Conservation (phyloP, 1,284 basidiomycete genomes). For the Clitocybe nebularis region DNA sequence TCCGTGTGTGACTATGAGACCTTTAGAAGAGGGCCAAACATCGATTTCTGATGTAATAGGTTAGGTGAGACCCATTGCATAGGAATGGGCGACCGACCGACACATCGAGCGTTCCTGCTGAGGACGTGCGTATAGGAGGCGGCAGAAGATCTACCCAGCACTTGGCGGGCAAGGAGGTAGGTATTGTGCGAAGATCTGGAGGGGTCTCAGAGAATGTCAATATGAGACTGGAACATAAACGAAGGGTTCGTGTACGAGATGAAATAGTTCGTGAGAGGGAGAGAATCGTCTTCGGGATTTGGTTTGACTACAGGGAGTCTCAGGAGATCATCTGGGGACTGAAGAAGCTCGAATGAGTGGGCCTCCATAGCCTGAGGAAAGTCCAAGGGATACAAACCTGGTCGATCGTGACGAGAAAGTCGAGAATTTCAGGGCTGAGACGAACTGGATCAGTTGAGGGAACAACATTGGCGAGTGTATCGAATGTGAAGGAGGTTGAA, state of each 20-base stretch:
- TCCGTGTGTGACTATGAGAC: conserved; percentile 60
- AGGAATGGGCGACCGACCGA: conserved; percentile 27
- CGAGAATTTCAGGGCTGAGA: background rate
- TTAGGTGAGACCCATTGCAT: background rate
- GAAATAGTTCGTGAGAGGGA: conserved; percentile 51
- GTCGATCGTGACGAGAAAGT: too few relatives aligned
- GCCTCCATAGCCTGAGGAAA: too few relatives aligned
- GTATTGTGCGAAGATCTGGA: conserved; percentile 62
- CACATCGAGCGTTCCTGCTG: conserved; percentile 50
- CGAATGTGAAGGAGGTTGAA: background rate
- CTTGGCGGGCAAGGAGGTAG: conserved; percentile 58
- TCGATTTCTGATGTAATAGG: conserved; percentile 47
- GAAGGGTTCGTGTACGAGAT: conserved; percentile 59
- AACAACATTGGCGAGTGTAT: background rate
- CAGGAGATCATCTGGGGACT: conserved; percentile 35
- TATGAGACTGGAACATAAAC: too few relatives aligned
- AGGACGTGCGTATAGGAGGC: conserved; percentile 56
- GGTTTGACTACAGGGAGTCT: conserved; percentile 32
- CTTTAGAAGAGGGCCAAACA: conserved; percentile 56
- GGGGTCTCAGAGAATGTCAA: conserved; percentile 4
- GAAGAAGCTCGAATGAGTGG: too few relatives aligned
- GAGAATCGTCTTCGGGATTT: conserved; percentile 34
- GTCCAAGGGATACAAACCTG: too few relatives aligned
- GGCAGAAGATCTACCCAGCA: conserved; percentile 53
- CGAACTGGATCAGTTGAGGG: background rate